Base-by-base conservation (phyloP, 768 basidiomycete genomes). In the Boletus rufocinnamomeus region DNA sequence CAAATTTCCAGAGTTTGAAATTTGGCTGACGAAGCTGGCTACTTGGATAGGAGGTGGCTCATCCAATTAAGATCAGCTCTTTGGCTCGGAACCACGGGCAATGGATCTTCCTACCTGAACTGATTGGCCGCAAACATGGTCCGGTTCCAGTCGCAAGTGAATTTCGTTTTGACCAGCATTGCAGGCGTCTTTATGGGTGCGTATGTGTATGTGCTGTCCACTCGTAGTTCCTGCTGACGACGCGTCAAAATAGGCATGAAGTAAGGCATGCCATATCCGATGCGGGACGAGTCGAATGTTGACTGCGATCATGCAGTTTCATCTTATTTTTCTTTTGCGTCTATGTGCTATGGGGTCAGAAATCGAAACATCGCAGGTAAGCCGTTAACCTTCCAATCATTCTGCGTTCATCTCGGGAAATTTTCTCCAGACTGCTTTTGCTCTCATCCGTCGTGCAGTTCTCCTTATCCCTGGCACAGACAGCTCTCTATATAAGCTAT, bases 251-350 rank as follows among this genome's bases (percentile, higher is more conserved):
- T 6, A 65, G 64, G 64, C 37, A 65, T 65, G 48, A 65, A 66
- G 64, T 65, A 54, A 17, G 64, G 16, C 30, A 5, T 1, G 2
- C n/a, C 45, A 11, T 23, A 11, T 17, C 8, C 25, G 21, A 30
- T 14, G 35, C 43, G n/a, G 35, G 19, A 25, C 23, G 32, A 32
- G 21, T 30, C 4, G 25, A n/a, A 6, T 14, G 25, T n/a, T 62
- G 52, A 59, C 60, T 1, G 23, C 19, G 1, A 28, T 28, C 14
- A 13, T 30, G 32, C 35, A 66, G 64, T 25, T 66, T 41, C 16
- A 21, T 66, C 34, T 52, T 66, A 7, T 66, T 63, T n/a, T n/a
- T 52, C 28, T 66, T 66, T 46, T 66, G 64, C 32, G 25, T 60
- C 38, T 66, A 66, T 40, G 61, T 63, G 38, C 17, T 66, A 1